Conservation (phyloP, 768 basidiomycete species). For the Auriscalpium vulgare region DNA sequence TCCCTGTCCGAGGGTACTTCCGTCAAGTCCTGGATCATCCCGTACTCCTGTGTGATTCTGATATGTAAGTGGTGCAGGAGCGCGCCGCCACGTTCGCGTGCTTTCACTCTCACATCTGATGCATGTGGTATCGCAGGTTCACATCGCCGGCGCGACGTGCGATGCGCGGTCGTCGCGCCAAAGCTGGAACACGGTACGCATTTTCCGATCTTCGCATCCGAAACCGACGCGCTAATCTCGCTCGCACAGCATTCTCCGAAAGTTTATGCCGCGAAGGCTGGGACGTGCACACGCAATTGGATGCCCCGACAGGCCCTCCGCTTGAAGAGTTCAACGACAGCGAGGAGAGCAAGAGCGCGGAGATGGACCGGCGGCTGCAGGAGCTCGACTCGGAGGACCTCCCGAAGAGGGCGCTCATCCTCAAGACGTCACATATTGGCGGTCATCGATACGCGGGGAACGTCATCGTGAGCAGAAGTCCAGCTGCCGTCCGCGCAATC, state of each 20-base stretch:
- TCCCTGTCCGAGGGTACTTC: slow-evolving; percentile 33
- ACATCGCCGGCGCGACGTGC: slow-evolving; percentile 87
- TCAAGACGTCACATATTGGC: slow-evolving; percentile 85
- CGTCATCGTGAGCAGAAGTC: slow-evolving; percentile 54
- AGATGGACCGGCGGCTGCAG: slow-evolving; percentile 39
- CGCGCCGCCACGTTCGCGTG: too few species aligned
- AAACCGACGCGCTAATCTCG: slow-evolving; percentile 2
- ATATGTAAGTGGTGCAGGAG: slow-evolving; percentile 53
- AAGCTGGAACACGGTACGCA: slow-evolving; percentile 66
- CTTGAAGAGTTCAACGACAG: slow-evolving; percentile 53
- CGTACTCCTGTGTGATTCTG: slow-evolving; percentile 85
- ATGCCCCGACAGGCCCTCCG: slow-evolving; percentile 45
- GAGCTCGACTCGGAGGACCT: slow-evolving; percentile 43
- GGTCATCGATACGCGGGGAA: slow-evolving; percentile 93
- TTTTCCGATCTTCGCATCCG: neutral
- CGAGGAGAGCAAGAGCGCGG: slow-evolving; percentile 45
- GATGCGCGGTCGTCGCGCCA: slow-evolving; percentile 82
- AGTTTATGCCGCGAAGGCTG: slow-evolving; percentile 62
- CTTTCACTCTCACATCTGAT: neutral
- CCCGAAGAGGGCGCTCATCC: slow-evolving; percentile 68
- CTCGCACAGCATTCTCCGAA: slow-evolving; percentile 46
- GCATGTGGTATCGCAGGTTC: slow-evolving; percentile 49
- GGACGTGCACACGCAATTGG: slow-evolving; percentile 68
- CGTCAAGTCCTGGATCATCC: slow-evolving; percentile 70
- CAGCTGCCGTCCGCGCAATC: neutral